Evolutionary conservation across 2,329 filamentous ascomycete species (phyloP).

Genomic region (Xylariaceae sp.): DNA sequence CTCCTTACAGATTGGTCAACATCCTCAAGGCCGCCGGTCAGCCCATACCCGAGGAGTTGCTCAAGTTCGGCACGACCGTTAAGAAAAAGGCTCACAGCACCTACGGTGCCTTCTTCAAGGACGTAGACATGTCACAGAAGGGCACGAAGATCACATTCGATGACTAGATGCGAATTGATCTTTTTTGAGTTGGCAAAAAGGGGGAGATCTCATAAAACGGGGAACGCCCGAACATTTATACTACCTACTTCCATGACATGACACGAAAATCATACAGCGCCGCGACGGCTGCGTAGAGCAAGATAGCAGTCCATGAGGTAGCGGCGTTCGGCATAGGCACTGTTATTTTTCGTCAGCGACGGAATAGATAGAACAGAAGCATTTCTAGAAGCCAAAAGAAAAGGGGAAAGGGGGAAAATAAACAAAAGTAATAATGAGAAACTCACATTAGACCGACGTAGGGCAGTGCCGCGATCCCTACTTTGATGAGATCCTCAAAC

Average conservation of each 20-base stretch:
- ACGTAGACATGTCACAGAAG: slow-evolving; percentile 75
- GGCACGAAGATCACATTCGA: slow-evolving; percentile 93
- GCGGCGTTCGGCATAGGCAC: slow-evolving; percentile 48
- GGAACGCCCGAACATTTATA: slow-evolving; percentile 3
- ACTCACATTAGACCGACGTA: slow-evolving; percentile 59
- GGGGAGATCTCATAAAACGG: too few species aligned
- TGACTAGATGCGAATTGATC: slow-evolving; percentile 17
- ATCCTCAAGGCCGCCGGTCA: slow-evolving; percentile 92
- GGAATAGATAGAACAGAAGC: slow-evolving; percentile 16
- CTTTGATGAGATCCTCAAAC: slow-evolving; percentile 41
- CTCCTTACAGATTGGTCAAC: slow-evolving; percentile 67
- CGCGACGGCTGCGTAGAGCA: slow-evolving; percentile 36
- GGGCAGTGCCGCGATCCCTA: slow-evolving; percentile 45
- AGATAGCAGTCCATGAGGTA: slow-evolving; percentile 49
- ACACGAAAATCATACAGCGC: slow-evolving; percentile 9
- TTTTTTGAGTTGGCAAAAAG: neutral
- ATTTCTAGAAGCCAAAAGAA: neutral
- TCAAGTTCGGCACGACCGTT: slow-evolving; percentile 96
- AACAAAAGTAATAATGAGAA: neutral
- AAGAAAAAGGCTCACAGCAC: slow-evolving; percentile 98
- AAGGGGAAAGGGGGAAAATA: neutral
- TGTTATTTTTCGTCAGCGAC: slow-evolving; percentile 30
- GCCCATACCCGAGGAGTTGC: slow-evolving; percentile 77
- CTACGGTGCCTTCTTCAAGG: slow-evolving; percentile 94
- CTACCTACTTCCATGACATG: slow-evolving; percentile 4